Evolutionary conservation across 139 green algal species (phyloP).

Genomic region (Chlorella vulgaris): DNA sequence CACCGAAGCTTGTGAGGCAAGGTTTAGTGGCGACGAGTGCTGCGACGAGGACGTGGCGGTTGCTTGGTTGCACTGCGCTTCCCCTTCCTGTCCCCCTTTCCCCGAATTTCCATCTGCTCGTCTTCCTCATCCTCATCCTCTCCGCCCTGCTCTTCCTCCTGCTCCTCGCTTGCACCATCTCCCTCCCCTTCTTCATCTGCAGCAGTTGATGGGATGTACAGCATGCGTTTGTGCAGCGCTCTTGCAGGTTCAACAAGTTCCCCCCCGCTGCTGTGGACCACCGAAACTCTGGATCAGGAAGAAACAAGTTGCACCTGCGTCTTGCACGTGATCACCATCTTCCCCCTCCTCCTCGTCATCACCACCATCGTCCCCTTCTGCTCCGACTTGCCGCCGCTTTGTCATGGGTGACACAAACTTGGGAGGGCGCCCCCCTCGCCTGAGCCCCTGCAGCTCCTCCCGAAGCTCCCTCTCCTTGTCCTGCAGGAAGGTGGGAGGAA

Average conservation of each 20-base stretch:
- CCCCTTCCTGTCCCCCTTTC: background rate
- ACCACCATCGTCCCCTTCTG: background rate
- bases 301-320: background rate
- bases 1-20: too few species aligned
- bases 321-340: background rate
- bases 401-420: slow-evolving; percentile 2
- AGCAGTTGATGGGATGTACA: too few species aligned
- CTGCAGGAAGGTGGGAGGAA: too few species aligned
- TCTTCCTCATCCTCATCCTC: background rate
- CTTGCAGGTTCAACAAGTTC: too few species aligned
- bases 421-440: background rate
- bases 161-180: background rate
- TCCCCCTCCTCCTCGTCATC: slow-evolving; percentile 1
- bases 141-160: background rate
- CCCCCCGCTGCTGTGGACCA: too few species aligned
- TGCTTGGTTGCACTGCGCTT: background rate
- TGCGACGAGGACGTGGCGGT: too few species aligned
- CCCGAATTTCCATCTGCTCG: background rate
- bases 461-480: background rate
- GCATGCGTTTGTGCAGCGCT: too few species aligned
- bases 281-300: too few species aligned
- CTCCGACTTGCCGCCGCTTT: background rate
- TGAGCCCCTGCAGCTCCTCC: background rate
- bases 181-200: background rate
- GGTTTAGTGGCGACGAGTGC: too few species aligned